A percentile compares a stretch with the other conserved stretches of the same genome.
These are phyloP conservation scores for Colletotrichum coccodes DNA, from an alignment of 2,329 filamentous ascomycete species.

Conservation along the genomic window DNA sequence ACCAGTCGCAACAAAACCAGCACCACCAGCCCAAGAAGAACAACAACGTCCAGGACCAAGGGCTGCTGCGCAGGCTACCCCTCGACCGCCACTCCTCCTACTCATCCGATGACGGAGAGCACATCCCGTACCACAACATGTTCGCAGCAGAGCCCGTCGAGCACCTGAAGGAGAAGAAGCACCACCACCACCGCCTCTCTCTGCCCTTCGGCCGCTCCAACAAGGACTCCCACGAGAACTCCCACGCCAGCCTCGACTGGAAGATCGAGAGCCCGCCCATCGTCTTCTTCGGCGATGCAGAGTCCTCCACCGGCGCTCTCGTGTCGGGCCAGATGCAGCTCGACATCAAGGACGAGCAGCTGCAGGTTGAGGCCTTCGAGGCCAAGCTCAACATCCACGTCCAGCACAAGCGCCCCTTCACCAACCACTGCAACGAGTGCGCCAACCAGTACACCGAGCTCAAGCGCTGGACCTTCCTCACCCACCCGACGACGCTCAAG, in stretches of 20 bases:
- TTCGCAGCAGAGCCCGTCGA: conserved; percentile 25
- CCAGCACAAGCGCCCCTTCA: conserved; percentile 84
- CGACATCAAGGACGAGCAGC: conserved; percentile 71
- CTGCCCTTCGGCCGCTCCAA: conserved; percentile 47
- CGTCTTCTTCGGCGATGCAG: conserved; percentile 81
- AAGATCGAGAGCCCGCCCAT: conserved; percentile 87
- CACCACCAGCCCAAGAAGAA: neutral
- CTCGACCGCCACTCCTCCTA: conserved; percentile 31
- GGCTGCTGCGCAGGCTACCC: conserved; percentile 17
- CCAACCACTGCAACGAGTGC: conserved; percentile 82
- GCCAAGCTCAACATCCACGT: conserved; percentile 78
- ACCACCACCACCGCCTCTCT: conserved; percentile 49
- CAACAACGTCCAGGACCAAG: conserved; percentile 19
- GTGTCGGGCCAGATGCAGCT: conserved; percentile 86
- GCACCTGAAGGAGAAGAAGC: conserved; percentile 45
- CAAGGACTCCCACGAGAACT: conserved; percentile 51
- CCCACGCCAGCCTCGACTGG: conserved; percentile 59
- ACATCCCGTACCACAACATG: conserved; percentile 33
- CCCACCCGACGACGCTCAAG: conserved; percentile 59
- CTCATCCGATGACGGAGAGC: conserved; percentile 33
- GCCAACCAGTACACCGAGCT: conserved; percentile 76
- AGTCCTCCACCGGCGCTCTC: conserved; percentile 83
- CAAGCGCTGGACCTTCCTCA: conserved; percentile 82
- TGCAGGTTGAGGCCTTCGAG: conserved; percentile 69
- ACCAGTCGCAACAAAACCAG: conserved; percentile 32